Conservation (phyloP, 1,284 basidiomycete genomes). For the Garcileccinum viscosum region DNA sequence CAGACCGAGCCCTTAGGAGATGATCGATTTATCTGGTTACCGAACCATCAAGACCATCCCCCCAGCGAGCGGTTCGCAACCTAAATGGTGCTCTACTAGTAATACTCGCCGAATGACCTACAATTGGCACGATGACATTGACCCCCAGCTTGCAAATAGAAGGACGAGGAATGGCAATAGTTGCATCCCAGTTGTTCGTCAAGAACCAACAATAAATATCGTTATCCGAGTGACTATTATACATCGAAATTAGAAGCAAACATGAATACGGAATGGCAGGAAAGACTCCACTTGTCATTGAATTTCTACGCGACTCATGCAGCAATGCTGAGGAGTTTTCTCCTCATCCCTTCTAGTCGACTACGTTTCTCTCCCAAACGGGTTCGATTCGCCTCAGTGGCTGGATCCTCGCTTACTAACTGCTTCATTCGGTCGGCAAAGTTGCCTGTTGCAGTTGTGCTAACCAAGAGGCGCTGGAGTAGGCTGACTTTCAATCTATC, state of each 20-base stretch:
- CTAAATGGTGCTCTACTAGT: not conserved
- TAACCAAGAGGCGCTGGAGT: slow-evolving; percentile 42
- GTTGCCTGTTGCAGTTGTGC: slow-evolving; percentile 17
- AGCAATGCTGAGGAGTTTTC: slow-evolving; percentile 34
- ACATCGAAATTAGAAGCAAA: slow-evolving; percentile 3
- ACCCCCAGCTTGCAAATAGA: not conserved
- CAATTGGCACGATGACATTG: not conserved
- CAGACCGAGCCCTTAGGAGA: not conserved
- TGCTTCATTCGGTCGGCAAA: slow-evolving; percentile 38
- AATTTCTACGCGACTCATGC: slow-evolving; percentile 15
- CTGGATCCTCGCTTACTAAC: slow-evolving; percentile 53
- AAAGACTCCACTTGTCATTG: not conserved
- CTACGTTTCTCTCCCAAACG: slow-evolving; percentile 36
- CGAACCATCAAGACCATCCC: not conserved
- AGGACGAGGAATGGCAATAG: not conserved
- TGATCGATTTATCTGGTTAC: not conserved
- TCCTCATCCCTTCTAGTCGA: slow-evolving; percentile 45
- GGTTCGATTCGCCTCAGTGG: slow-evolving; percentile 36
- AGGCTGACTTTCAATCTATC: slow-evolving; percentile 46
- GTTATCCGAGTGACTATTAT: not conserved
- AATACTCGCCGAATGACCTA: not conserved
- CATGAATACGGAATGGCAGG: not conserved
- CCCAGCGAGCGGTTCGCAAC: not conserved
- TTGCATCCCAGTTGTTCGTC: not conserved
- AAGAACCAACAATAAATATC: too few species aligned